Conservation (phyloP, 805 yeast species). For the Debaryomyces prosopidis region DNA sequence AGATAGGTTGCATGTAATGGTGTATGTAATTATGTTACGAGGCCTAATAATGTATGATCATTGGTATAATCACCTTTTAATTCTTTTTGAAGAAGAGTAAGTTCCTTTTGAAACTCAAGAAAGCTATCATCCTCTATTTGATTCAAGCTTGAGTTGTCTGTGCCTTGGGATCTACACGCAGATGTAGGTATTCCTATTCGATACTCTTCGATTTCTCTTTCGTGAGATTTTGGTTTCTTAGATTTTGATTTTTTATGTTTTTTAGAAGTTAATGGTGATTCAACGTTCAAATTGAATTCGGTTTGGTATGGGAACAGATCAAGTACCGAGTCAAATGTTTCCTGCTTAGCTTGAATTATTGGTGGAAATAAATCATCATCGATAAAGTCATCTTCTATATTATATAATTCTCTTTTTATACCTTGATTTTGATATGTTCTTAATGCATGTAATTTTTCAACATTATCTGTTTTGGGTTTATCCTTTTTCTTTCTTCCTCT, state of each 20-base stretch:
- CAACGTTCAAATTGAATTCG: slow-evolving; percentile 5
- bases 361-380: neutral
- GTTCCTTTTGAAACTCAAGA: slow-evolving; percentile 9
- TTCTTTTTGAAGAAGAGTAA: slow-evolving; percentile 9
- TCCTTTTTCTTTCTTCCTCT: slow-evolving; percentile 7
- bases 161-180: neutral
- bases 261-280: slow-evolving; percentile 5
- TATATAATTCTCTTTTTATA: neutral
- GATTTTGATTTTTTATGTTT: slow-evolving; percentile 5
- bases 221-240: slow-evolving; percentile 3
- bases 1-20: neutral
- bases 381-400: slow-evolving; percentile 1
- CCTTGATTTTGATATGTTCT: neutral
- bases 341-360: neutral
- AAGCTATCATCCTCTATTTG: slow-evolving; percentile 8
- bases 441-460: neutral
- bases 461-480: neutral
- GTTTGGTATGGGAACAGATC: slow-evolving; percentile 4
- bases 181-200: neutral
- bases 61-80: slow-evolving; percentile 5
- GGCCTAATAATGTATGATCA: slow-evolving; percentile 2
- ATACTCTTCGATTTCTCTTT: slow-evolving; percentile 1
- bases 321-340: slow-evolving; percentile 1
- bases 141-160: neutral
- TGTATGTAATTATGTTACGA: neutral